A percentile compares a stretch with the other conserved stretches of the same genome.
Evolutionary conservation across 148 eudicot genomes (phyloP).

Genomic region (Chenopodium formosanum): DNA sequence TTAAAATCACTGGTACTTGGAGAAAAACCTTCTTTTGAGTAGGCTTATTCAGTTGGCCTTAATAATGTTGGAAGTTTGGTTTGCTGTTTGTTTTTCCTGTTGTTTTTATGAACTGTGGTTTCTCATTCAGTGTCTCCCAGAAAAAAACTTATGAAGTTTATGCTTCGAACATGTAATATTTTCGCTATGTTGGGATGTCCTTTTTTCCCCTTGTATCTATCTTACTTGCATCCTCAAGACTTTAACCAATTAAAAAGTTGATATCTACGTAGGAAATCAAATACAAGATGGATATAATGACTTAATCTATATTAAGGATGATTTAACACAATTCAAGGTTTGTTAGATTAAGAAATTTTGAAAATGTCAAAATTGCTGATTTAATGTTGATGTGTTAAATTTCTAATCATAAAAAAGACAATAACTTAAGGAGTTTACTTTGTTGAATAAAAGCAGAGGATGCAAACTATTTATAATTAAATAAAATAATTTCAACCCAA

Average conservation of each 20-base stretch:
- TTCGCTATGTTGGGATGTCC: background rate
- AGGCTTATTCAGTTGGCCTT: background rate
- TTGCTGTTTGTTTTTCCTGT: too few species aligned
- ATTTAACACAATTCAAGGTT: too few species aligned
- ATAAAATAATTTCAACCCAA: too few species aligned
- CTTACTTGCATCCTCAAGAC: too few species aligned
- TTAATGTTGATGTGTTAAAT: too few species aligned
- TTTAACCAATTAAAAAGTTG: too few species aligned
- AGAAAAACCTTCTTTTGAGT: conserved; percentile 16
- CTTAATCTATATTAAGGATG: too few species aligned
- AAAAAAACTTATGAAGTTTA: background rate
- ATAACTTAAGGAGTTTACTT: too few species aligned
- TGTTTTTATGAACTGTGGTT: background rate
- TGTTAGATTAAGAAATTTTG: background rate
- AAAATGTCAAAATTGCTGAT: too few species aligned
- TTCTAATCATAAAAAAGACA: background rate
- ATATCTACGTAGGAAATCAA: too few species aligned
- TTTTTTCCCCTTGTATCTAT: too few species aligned
- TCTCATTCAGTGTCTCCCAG: background rate
- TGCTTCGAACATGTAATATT: background rate
- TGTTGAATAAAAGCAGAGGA: background rate
- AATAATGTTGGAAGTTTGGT: background rate
- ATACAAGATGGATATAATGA: too few species aligned
- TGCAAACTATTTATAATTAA: background rate
- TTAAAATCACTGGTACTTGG: conserved; percentile 33